These are phyloP conservation scores for Coemansia erecta DNA, from an alignment of 192 early-diverging fungal genomes.

Conservation along the genomic window DNA sequence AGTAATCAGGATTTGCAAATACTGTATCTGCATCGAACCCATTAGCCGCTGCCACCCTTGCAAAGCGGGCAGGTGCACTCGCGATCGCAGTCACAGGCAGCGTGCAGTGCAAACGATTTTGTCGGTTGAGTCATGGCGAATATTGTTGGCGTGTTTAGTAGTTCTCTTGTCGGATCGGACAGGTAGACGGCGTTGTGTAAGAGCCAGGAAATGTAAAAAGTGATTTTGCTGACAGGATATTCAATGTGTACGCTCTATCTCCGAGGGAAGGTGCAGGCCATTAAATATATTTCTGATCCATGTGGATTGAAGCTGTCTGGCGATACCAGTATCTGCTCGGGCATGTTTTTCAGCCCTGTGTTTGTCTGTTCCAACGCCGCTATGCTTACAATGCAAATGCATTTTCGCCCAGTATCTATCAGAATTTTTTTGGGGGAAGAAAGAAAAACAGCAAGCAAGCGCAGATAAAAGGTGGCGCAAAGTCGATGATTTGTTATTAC, in stretches of 20 bases:
- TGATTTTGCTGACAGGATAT: too few species aligned
- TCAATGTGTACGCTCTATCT: too few species aligned
- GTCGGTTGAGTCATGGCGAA: not conserved
- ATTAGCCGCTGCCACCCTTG: constrained; percentile 4
- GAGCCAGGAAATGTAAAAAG: too few species aligned
- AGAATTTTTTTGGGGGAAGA: constrained; percentile 1
- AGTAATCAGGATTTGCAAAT: too few species aligned
- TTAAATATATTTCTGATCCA: constrained; percentile 1
- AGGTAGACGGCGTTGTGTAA: too few species aligned
- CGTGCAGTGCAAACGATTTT: not conserved
- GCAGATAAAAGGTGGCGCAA: not conserved
- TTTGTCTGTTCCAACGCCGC: constrained; percentile 1
- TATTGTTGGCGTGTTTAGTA: not conserved
- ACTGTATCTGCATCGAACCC: too few species aligned
- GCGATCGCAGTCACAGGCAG: constrained; percentile 1
- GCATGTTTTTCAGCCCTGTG: not conserved
- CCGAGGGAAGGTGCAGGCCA: too few species aligned
- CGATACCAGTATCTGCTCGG: not conserved
- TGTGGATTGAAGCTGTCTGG: not conserved
- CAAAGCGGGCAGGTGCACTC: too few species aligned
- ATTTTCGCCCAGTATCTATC: not conserved
- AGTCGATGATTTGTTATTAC: not conserved
- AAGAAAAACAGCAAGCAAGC: too few species aligned
- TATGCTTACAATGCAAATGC: constrained; percentile 4
- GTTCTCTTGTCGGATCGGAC: too few species aligned